Evolutionary conservation across 768 basidiomycete genomes (phyloP), one percentile per base, ranked within the genome.

Genomic region (Cystobasidium tubakii): DNA sequence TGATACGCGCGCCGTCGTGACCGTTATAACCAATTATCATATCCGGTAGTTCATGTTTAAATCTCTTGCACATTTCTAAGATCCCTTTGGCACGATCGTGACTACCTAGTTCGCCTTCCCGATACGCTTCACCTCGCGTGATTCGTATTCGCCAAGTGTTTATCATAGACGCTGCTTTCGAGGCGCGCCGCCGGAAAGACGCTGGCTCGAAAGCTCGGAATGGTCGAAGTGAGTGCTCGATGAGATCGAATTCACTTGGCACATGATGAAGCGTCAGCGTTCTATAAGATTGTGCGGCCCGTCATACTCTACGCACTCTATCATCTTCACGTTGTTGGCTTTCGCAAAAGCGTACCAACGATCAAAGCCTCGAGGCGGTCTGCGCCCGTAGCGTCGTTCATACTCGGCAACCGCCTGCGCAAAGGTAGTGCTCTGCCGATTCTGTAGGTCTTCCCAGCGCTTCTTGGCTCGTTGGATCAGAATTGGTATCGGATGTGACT

Each of bases 301-400:
- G n/a, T n/a, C n/a, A n/a, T n/a, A n/a, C n/a, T 62, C 4, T 62
- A 39, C 75, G 78, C 76, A 67, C 74, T 79, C 78, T 69, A 79
- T 78, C 73, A 74, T 19, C 33, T 42, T 1, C 10, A 74, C 55
- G 25, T 74, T 73, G 42, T 74, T 55, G 6, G 66, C 66, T 73
- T 31, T 54, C 2, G 74, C 74, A 62, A 74, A 74, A 54, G 66
- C 69, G 43, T 69, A 74, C 94, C 95, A 97, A 23, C 85, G 82
- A 79, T 92, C 93, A 76, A 98, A 99, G 0, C 93, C 94, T 64
- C 85, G 87, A 0, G 95, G 94, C 9, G 95, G 95, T 31, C 86
- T 82, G 25, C 90, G 85, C 1, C 83, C 83, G 81, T 95, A 92
- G 63, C 93, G 84, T 62, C 85, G 82, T 77, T 83, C 86, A 82